A percentile compares a stretch with the other conserved stretches of the same genome.
phyloP scores from a whole-genome alignment of 108 stramenopile species.

The Stephanodiscus minutulus region DNA sequence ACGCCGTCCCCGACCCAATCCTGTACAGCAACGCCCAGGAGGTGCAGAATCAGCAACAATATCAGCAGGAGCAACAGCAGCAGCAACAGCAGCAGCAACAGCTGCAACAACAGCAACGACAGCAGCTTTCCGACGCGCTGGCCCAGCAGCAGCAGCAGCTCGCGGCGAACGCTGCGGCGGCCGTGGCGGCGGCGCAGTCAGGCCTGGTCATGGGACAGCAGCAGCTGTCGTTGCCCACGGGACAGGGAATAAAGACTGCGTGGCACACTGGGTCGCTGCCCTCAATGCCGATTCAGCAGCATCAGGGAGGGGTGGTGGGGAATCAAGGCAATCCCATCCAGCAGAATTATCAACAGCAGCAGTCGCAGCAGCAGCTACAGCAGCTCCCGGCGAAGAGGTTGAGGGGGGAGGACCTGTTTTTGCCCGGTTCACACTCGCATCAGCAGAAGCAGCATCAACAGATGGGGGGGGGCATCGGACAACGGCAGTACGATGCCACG shows the following conservation, averaged over 20 bases:
- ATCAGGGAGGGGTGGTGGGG: constrained; percentile 14
- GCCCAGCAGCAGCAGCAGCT: constrained; percentile 35
- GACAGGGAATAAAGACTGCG: constrained; percentile 44
- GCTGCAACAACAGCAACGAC: constrained; percentile 11
- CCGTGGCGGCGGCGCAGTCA: constrained; percentile 1
- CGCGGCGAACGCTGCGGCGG: constrained; percentile 10
- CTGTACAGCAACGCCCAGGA: neutral
- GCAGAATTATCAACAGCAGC: neutral
- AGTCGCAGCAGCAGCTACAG: neutral
- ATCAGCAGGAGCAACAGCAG: constrained; percentile 8
- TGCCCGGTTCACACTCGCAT: constrained; percentile 1
- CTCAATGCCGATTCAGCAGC: constrained; percentile 1
- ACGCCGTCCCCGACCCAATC: constrained; percentile 1
- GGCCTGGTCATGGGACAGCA: neutral
- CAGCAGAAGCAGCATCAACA: constrained; percentile 13
- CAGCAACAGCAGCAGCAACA: constrained; percentile 34
- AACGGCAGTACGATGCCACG: neutral
- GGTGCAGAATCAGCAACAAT: constrained; percentile 8
- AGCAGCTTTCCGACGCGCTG: constrained; percentile 9
- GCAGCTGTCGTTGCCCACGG: constrained; percentile 35
- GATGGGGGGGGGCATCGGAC: neutral
- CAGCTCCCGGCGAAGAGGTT: constrained; percentile 6
- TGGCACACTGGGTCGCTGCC: constrained; percentile 43
- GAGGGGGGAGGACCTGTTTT: constrained; percentile 10
- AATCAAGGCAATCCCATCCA: constrained; percentile 14